Evolutionary conservation across 805 yeast genomes (phyloP), one percentile per base, ranked within the genome.

Genomic region (Spathaspora girioi): DNA sequence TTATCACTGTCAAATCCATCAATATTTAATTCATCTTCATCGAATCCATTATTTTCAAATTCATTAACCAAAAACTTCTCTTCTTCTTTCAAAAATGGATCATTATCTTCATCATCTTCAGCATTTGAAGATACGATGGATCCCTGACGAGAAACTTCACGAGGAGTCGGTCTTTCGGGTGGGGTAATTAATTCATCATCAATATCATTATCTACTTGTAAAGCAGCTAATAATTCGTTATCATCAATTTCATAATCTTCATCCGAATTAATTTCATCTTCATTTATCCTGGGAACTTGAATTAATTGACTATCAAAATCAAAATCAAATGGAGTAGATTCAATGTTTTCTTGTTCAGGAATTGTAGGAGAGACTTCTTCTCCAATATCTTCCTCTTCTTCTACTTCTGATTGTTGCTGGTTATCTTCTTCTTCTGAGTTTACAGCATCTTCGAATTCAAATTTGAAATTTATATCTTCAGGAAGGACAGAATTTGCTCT

Each of bases 161-260:
- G 40, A 6, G 44, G 44, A 5, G 23, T 31, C 3, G 47, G 23
- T 18, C 10, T 35, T 31, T 29, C 40, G 5, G 48, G 26, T 23
- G 26, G 49, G 12, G 53, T 46, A 23, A 58, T 51, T 51, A 73
- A 72, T 50, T 74, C 78, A 41, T 72, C 78, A 15, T 72, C 78
- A 15, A 68, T 51, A 52, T 75, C 79, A 47, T 73, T 73, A 50
- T 76, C 80, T 1, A 77, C 79, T 55, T 76, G 78, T 32, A 76
- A 61, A 2, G 79, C 76, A 15, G 79, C 79, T 43, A 75, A 61
- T 31, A 75, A 60, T 53, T 73, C 79, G 54, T 75, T 73, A 55
- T 75, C 79, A 57, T 75, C 84, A 53, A 80, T 75, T 56, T 80
- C 84, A 58, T 84, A 83, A 59, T 84, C 92, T 10, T 82, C 89